A percentile compares a stretch with the other conserved stretches of the same genome.
These are phyloP conservation scores for Russula sp. DNA, from an alignment of 768 basidiomycete species.

Conservation along the genomic window DNA sequence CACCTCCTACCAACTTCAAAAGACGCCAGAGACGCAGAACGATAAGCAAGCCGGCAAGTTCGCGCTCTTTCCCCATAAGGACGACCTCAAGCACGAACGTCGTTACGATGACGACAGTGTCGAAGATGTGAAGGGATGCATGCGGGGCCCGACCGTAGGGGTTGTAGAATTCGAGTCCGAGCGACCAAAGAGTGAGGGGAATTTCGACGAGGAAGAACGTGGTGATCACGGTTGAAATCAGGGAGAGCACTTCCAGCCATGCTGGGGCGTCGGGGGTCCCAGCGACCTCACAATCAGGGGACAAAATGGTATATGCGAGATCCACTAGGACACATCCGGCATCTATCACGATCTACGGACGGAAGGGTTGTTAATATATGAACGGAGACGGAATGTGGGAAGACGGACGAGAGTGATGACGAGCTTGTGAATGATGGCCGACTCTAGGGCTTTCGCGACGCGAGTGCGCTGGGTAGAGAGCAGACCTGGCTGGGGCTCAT, in stretches of 20 bases:
- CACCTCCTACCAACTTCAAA: slow-evolving; percentile 64
- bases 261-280: slow-evolving; percentile 38
- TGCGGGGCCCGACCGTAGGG: slow-evolving; percentile 51
- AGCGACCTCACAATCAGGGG: slow-evolving; percentile 39
- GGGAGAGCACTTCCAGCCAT: slow-evolving; percentile 58
- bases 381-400: background rate
- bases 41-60: slow-evolving; percentile 64
- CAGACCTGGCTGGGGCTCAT: background rate
- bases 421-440: slow-evolving; percentile 15
- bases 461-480: slow-evolving; percentile 6
- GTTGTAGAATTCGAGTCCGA: slow-evolving; percentile 54
- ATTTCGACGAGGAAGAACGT: slow-evolving; percentile 73
- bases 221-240: slow-evolving; percentile 61
- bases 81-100: slow-evolving; percentile 70
- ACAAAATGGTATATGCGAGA: slow-evolving; percentile 59
- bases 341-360: slow-evolving; percentile 51
- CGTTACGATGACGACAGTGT: slow-evolving; percentile 58
- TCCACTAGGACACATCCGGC: slow-evolving; percentile 65
- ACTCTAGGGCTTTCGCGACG: slow-evolving; percentile 13
- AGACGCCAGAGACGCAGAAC: slow-evolving; percentile 75
- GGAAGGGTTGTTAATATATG: background rate
- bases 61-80: slow-evolving; percentile 59
- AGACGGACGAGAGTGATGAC: slow-evolving; percentile 18
- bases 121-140: slow-evolving; percentile 64
- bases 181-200: slow-evolving; percentile 57